Conservation (phyloP, 2,329 filamentous ascomycete species). For the Aspergillus floridensis region DNA sequence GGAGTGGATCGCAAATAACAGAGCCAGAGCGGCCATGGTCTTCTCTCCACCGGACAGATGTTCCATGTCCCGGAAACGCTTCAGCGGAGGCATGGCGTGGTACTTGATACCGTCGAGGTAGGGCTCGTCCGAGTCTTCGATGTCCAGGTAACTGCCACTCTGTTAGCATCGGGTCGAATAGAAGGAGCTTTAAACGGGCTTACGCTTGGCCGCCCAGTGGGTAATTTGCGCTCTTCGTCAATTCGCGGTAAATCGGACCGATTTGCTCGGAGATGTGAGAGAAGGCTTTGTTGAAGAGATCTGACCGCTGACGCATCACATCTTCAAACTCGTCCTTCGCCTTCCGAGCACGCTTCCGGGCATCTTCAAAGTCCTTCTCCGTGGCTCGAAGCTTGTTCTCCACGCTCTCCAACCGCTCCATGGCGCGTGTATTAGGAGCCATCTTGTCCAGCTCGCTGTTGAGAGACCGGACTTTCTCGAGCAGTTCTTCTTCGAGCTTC, state of each 20-base stretch:
- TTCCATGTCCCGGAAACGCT: slow-evolving; percentile 99
- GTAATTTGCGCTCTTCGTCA: slow-evolving; percentile 86
- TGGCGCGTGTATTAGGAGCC: slow-evolving; percentile 93
- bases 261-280: slow-evolving; percentile 94
- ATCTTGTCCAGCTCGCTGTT: slow-evolving; percentile 84
- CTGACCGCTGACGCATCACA: slow-evolving; percentile 77
- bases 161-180: background rate
- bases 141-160: slow-evolving; percentile 70
- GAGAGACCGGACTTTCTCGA: slow-evolving; percentile 73
- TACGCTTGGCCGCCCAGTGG: slow-evolving; percentile 78
- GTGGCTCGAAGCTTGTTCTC: slow-evolving; percentile 78
- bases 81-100: slow-evolving; percentile 96
- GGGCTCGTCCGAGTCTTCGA: slow-evolving; percentile 93
- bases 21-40: slow-evolving; percentile 95
- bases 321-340: slow-evolving; percentile 81
- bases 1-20: slow-evolving; percentile 93
- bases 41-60: slow-evolving; percentile 96
- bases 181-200: slow-evolving; percentile 18
- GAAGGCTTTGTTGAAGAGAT: slow-evolving; percentile 94
- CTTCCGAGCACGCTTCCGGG: slow-evolving; percentile 68
- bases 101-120: slow-evolving; percentile 97
- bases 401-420: slow-evolving; percentile 83
- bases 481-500: slow-evolving; percentile 70
- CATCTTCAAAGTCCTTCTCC: slow-evolving; percentile 85
- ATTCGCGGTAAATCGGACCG: slow-evolving; percentile 86